Evolutionary conservation across 306 rosid species (phyloP).

Genomic region (Cucumis melo): DNA sequence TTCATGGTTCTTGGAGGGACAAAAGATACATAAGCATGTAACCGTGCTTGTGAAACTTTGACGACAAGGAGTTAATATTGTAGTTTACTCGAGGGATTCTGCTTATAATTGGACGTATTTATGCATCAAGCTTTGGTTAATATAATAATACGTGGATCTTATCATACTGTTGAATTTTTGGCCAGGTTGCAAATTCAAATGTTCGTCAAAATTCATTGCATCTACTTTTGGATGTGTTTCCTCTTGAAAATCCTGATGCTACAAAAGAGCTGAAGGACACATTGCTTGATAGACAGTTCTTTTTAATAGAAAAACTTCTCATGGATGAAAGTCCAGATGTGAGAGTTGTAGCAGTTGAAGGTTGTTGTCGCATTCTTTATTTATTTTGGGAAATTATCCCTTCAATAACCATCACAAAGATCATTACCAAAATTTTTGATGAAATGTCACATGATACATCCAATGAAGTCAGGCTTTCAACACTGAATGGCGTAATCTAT

Average conservation of each 20-base stretch:
- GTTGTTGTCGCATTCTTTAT: conserved; percentile 72
- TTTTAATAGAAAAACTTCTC: conserved; percentile 61
- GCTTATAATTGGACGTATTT: background rate
- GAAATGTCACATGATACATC: conserved; percentile 65
- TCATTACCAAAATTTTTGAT: conserved; percentile 48
- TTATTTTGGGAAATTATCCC: conserved; percentile 88
- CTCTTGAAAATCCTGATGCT: conserved; percentile 87
- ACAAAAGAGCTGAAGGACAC: conserved; percentile 80
- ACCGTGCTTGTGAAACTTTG: background rate
- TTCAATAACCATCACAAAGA: conserved; percentile 57
- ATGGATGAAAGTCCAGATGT: conserved; percentile 60
- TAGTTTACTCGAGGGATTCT: background rate
- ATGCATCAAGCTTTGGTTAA: background rate
- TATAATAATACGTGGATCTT: background rate
- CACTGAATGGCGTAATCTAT: conserved; percentile 59
- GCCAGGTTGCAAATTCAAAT: conserved; percentile 80
- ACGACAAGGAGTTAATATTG: background rate
- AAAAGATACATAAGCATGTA: background rate
- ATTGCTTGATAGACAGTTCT: conserved; percentile 67
- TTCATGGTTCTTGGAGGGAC: background rate
- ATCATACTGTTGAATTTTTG: conserved; percentile 8
- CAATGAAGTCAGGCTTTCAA: conserved; percentile 73
- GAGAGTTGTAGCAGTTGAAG: conserved; percentile 86
- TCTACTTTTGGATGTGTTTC: conserved; percentile 71
- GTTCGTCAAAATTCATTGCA: conserved; percentile 85